Percentiles rank a stretch among this genome's conserved stretches.
phyloP scores from a whole-genome alignment of 2,329 filamentous ascomycete genomes.

The Penicillium sp. region DNA sequence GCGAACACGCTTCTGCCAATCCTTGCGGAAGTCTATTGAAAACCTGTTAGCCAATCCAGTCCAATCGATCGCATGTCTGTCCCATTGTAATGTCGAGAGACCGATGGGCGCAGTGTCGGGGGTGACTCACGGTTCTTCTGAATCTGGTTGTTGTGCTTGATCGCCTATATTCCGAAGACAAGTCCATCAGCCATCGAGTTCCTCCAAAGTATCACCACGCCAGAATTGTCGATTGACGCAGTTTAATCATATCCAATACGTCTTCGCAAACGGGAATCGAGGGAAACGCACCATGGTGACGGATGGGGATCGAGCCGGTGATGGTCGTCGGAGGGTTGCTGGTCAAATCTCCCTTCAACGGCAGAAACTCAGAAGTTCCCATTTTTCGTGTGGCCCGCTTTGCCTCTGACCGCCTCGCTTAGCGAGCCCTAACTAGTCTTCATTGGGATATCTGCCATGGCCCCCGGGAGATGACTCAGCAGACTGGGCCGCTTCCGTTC shows the following conservation, averaged over 20 bases:
- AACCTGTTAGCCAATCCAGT: slow-evolving; percentile 28
- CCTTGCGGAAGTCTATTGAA: slow-evolving; percentile 89
- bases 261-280: slow-evolving; percentile 20
- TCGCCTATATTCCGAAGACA: slow-evolving; percentile 64
- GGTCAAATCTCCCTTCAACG: slow-evolving; percentile 45
- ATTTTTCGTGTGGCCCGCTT: slow-evolving; percentile 44
- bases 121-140: slow-evolving; percentile 81
- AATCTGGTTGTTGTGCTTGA: slow-evolving; percentile 99
- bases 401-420: slow-evolving; percentile 43
- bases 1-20: slow-evolving; percentile 99
- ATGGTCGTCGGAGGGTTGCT: slow-evolving; percentile 48
- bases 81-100: neutral
- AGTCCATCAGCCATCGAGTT: slow-evolving; percentile 21
- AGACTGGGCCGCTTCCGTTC: neutral
- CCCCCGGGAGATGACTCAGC: slow-evolving; percentile 17
- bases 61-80: slow-evolving; percentile 17
- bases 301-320: slow-evolving; percentile 54
- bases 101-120: neutral
- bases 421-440: slow-evolving; percentile 44
- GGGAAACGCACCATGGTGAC: slow-evolving; percentile 51
- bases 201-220: neutral
- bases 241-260: slow-evolving; percentile 10
- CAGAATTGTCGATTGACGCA: neutral
- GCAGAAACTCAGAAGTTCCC: slow-evolving; percentile 32
- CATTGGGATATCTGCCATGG: slow-evolving; percentile 25